Base-by-base conservation (phyloP, 495 filamentous ascomycete genomes). In the Letharia columbiana region DNA sequence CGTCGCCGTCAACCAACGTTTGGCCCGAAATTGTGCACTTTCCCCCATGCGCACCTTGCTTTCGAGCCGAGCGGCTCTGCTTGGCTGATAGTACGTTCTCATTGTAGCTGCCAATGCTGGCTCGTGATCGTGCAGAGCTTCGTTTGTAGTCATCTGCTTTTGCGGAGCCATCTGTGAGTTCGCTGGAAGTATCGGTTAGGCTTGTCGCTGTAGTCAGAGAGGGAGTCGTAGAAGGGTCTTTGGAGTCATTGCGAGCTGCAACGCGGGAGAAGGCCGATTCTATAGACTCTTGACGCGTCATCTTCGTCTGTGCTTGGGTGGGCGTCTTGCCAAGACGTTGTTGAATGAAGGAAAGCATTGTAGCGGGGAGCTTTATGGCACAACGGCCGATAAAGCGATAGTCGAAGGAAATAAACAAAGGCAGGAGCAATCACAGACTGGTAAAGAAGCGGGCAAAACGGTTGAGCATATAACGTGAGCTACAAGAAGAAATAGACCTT, bases 21-120 rank as follows among this genome's bases (percentile, higher is more conserved):
- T 81, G 79, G 31, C 78, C 80, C 0, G 77, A 77, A 56, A 79
- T 75, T 8, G 78, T 77, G 35, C 75, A 73, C 41, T 80, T 77
- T 44, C 64, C 67, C 35, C 63, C 61, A 42, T 63, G 50, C n/a
- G 33, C 76, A 73, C 44, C 74, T 72, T 61, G 74, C 74, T 67
- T 70, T 67, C 77, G 64, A 81, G 77, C 45, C 71, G 70, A 67
- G 59, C 63, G 62, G 42, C 64, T 66, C 20, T 75, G 75, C 23
- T 79, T 83, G 20, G 82, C 80, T 39, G 73, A 76, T 11, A 86
- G 72, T 52, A 81, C 75, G 41, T 80, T 76, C 39, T 85, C 73
- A 63, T 86, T 86, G 73, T 86, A 86, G 33, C 83, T 77, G 5
- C 77, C 77, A 12, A 80, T 66, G 59, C 77, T 80, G 2, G 75